phyloP scores from a whole-genome alignment of 108 stramenopile genomes.

The Epithemia pelagica region DNA sequence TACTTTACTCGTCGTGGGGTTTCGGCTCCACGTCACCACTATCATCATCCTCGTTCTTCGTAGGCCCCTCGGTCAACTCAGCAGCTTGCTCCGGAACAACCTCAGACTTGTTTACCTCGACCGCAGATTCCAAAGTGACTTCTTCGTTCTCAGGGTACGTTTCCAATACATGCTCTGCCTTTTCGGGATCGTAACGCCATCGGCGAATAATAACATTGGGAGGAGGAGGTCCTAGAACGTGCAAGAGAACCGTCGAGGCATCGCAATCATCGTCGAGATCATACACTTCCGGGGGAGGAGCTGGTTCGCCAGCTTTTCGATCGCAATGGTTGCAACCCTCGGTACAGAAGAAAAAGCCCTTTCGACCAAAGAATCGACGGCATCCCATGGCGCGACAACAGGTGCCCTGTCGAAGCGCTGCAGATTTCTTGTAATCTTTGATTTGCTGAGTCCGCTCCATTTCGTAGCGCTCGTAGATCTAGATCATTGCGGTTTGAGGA shows the following conservation, averaged over 20 bases:
- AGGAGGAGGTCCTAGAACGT: conserved; percentile 38
- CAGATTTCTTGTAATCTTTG: conserved; percentile 27
- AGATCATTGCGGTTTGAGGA: background rate
- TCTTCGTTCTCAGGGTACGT: background rate
- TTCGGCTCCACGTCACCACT: too few relatives aligned
- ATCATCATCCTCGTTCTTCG: too few relatives aligned
- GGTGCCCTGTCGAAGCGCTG: conserved; percentile 32
- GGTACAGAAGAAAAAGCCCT: conserved; percentile 40
- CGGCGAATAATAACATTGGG: conserved; percentile 33
- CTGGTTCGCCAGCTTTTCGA: conserved; percentile 34
- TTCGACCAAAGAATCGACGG: conserved; percentile 40
- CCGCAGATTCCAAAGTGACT: background rate
- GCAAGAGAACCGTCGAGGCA: conserved; percentile 28
- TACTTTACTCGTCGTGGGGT: too few relatives aligned
- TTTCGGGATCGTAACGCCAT: conserved; percentile 37
- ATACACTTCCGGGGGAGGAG: conserved; percentile 23
- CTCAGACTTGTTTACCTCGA: too few relatives aligned
- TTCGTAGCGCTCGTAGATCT: conserved; percentile 30
- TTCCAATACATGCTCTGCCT: conserved; percentile 2
- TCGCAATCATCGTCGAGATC: conserved; percentile 50
- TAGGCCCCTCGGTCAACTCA: too few relatives aligned
- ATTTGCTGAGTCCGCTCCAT: conserved; percentile 24
- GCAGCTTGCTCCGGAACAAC: too few relatives aligned
- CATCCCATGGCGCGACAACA: conserved; percentile 27
- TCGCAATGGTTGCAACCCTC: conserved; percentile 34